A percentile compares a stretch with the other conserved stretches of the same genome.
phyloP scores from a whole-genome alignment of 2,329 filamentous ascomycete genomes.

The Cryphonectria nitschkei region DNA sequence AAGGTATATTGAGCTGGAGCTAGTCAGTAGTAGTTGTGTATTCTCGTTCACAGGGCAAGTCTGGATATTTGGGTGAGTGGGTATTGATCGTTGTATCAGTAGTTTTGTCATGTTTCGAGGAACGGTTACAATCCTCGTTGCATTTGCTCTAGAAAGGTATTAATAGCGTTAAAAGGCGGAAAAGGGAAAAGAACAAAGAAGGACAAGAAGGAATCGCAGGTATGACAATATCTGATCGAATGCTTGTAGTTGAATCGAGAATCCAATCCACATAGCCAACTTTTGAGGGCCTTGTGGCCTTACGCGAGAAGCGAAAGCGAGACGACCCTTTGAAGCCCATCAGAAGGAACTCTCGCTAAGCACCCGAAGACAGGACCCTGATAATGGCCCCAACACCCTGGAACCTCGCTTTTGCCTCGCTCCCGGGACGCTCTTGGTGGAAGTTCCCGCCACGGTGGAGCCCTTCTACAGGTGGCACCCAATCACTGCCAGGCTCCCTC shows the following conservation, averaged over 20 bases:
- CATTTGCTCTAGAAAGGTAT: background rate
- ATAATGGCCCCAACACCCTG: no score
- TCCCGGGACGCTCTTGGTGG: background rate
- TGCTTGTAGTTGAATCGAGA: background rate
- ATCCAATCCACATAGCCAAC: background rate
- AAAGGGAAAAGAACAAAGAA: background rate
- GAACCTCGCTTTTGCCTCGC: background rate
- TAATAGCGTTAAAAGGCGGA: background rate
- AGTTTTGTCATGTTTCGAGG: background rate
- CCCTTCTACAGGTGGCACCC: background rate
- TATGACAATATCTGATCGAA: background rate
- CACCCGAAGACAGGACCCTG: background rate
- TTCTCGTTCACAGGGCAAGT: background rate
- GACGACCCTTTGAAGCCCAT: background rate
- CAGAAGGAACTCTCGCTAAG: background rate
- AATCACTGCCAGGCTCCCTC: constrained; percentile 1
- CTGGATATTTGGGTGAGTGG: no score
- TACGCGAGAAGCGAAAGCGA: background rate
- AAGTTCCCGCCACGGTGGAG: constrained; percentile 8
- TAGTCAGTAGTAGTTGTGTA: background rate
- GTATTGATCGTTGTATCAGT: no score
- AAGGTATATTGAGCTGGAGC: constrained; percentile 32
- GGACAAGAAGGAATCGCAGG: background rate
- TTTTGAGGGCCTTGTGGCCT: background rate
- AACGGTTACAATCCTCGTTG: background rate